Conservation (phyloP, 139 green algal genomes). For the Raphidocelis subcapitata region DNA sequence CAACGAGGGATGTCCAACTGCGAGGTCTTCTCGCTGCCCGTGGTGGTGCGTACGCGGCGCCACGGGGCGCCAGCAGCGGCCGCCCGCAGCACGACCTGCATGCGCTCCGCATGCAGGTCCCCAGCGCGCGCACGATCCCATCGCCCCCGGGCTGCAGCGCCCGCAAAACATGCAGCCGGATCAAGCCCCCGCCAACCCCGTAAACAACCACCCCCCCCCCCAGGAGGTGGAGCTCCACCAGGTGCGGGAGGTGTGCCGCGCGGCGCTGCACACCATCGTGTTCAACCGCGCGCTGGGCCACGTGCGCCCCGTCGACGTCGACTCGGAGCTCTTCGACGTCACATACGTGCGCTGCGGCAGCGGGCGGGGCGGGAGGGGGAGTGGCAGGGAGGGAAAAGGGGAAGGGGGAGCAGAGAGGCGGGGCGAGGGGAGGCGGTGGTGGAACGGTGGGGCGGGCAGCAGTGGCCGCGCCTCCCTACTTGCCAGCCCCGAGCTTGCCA, state of each 20-base stretch:
- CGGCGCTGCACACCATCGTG: slow-evolving; percentile 91
- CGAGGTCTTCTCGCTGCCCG: slow-evolving; percentile 29
- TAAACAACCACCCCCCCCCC: background rate
- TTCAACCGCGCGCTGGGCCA: slow-evolving; percentile 89
- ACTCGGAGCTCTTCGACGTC: slow-evolving; percentile 92
- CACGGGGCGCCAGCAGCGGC: no score
- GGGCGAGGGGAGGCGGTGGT: background rate
- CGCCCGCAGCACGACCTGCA: no score
- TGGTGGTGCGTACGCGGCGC: slow-evolving; percentile 10
- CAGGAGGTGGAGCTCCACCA: slow-evolving; percentile 80
- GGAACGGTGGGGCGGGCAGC: no score
- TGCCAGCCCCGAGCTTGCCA: background rate
- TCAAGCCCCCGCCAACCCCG: no score
- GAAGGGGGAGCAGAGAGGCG: background rate
- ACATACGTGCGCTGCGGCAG: slow-evolving; percentile 85
- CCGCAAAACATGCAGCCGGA: no score
- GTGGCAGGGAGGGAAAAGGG: background rate
- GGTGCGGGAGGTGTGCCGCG: slow-evolving; percentile 77
- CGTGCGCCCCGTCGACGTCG: slow-evolving; percentile 78
- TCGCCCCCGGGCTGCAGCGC: no score
- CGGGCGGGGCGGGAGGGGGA: no score
- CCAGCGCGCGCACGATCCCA: no score
- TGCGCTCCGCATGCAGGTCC: no score
- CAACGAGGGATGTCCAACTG: slow-evolving; percentile 30
- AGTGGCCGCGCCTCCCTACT: background rate